Evolutionary conservation across 805 yeast species (phyloP), one percentile per base, ranked within the genome.

Genomic region (Suhomyces faveliae): DNA sequence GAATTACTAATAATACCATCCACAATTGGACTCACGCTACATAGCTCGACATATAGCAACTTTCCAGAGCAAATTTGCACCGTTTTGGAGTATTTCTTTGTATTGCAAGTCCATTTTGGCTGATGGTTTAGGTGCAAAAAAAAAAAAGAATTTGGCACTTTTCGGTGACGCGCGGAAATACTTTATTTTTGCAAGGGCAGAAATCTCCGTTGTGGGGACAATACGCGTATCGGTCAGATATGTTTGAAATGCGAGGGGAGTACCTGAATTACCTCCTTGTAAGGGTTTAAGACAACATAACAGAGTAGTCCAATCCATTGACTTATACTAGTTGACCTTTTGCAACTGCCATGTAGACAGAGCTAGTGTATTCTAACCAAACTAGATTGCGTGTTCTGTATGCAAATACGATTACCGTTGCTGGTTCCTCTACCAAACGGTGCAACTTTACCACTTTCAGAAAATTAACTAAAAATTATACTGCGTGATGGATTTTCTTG

Each of bases 91-190:
- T 25, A 12, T 12, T 12, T 27, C 3, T n/a, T 27, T 27, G 30
- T 27, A 27, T n/a, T 27, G 12, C 30, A 27, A n/a, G 30, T 27
- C 15, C 12, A 27, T 11, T 12, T 27, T n/a, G 30, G 30, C 30
- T 27, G 30, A 15, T 8, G 21, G 13, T 39, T 39, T 40, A 40
- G 43, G 43, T 40, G 43, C 43, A 27, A 40, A 39, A 33, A 33
- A 24, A 24, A 25, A n/a, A 27, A 12, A 13, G 15, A 27, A n/a
- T n/a, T 27, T n/a, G 30, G 30, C 15, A n/a, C n/a, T n/a, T n/a
- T 27, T 27, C 30, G 12, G 30, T n/a, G 30, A 33, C 37, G 37
- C 37, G 37, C 21, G 10, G 21, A 17, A 15, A 17, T 5, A 33
- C 3, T 33, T 17, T 17, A 33, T 33, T 33, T 33, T 33, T 5